Evolutionary conservation across 179 eudicot species (phyloP).

Genomic region (Spinacia oleracea): DNA sequence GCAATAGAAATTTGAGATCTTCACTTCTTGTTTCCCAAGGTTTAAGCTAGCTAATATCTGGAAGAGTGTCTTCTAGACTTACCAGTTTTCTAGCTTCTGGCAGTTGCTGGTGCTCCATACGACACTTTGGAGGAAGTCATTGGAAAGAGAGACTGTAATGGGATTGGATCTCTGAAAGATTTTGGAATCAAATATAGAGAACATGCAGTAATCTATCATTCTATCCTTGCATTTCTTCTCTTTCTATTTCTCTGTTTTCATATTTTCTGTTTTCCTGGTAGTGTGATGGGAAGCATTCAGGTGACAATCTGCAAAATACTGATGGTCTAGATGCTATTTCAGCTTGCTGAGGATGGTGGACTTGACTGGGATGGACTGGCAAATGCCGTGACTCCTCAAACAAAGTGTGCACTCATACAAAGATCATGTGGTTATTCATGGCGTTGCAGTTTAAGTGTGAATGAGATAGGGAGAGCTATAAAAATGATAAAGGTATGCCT

Average conservation of each 20-base stretch:
- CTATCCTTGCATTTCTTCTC: constrained; percentile 1
- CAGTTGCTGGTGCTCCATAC: constrained; percentile 97
- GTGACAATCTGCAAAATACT: constrained; percentile 7
- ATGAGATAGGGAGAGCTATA: constrained; percentile 82
- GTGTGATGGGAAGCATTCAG: background rate
- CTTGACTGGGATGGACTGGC: constrained; percentile 78
- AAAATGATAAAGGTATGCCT: constrained; percentile 69
- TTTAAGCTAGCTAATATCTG: constrained; percentile 11
- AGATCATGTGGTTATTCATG: constrained; percentile 98
- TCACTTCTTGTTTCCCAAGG: background rate
- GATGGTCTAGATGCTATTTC: constrained; percentile 25
- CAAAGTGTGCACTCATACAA: constrained; percentile 96
- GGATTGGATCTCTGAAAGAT: constrained; percentile 82
- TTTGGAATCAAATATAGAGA: constrained; percentile 86
- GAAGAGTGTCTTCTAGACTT: constrained; percentile 22
- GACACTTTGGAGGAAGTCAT: constrained; percentile 97
- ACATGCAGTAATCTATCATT: constrained; percentile 61
- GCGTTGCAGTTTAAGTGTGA: constrained; percentile 90
- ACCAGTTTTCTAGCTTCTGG: constrained; percentile 77
- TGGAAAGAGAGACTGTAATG: constrained; percentile 81
- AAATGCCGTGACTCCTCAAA: constrained; percentile 62
- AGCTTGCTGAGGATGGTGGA: constrained; percentile 90
- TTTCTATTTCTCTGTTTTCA: background rate
- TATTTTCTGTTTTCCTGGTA: background rate
- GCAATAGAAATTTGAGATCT: background rate